Evolutionary conservation across 495 filamentous ascomycete species (phyloP).

Genomic region (Podospora pseudoanserina): DNA sequence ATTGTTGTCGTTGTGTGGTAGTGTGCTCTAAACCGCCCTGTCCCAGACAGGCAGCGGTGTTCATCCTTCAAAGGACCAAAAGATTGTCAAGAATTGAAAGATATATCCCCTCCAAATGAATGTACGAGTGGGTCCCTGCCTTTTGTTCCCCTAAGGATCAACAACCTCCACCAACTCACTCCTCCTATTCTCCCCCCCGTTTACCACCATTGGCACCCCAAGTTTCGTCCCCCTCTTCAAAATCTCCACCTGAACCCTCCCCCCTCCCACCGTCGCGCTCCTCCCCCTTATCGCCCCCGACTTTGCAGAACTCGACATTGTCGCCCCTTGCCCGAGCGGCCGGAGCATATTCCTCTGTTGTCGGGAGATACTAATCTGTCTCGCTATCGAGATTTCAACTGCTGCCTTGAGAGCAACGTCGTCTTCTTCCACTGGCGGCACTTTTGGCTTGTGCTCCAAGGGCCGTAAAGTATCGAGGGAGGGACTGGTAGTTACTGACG

Average conservation of each 20-base stretch:
- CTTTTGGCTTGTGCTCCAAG: background rate
- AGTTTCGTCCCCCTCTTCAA: conserved; percentile 32
- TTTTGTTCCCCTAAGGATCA: background rate
- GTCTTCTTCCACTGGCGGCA: conserved; percentile 29
- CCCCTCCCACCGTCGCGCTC: conserved; percentile 5
- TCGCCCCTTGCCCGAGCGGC: conserved; percentile 23
- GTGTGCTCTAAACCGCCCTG: background rate
- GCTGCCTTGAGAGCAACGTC: conserved; percentile 42
- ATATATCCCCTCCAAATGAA: background rate
- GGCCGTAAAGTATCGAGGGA: conserved; percentile 24
- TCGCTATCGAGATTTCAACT: conserved; percentile 56
- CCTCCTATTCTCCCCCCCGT: conserved; percentile 25
- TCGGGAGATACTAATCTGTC: conserved; percentile 56
- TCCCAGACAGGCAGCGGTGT: background rate
- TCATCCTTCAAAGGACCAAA: conserved; percentile 2
- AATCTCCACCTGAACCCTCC: conserved; percentile 10
- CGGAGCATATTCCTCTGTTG: conserved; percentile 51
- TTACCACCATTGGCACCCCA: conserved; percentile 38
- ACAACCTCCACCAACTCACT: conserved; percentile 43
- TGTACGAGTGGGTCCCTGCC: background rate
- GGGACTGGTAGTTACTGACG: conserved; percentile 26
- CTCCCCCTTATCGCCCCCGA: background rate
- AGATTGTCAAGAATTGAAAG: background rate
- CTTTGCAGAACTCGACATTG: background rate
- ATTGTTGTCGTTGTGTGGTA: background rate